Conservation (phyloP, 2,329 filamentous ascomycete genomes). For the Truncatella angustata region DNA sequence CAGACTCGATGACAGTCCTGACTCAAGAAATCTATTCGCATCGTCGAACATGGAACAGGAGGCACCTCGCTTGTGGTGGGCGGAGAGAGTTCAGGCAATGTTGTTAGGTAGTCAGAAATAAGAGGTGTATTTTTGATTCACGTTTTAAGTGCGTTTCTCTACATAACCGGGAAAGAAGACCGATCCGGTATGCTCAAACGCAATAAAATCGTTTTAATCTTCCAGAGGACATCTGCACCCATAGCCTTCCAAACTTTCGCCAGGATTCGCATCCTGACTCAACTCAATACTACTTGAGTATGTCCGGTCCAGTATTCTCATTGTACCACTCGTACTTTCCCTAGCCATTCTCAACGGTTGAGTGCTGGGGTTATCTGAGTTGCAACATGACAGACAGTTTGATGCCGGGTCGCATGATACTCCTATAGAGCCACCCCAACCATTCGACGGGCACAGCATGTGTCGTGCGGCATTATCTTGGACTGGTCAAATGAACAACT, state of each 20-base stretch:
- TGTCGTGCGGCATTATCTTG: background rate
- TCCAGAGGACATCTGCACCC: background rate
- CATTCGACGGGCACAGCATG: slow-evolving; percentile 22
- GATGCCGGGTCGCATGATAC: slow-evolving; percentile 27
- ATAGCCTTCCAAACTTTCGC: background rate
- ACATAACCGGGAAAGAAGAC: background rate
- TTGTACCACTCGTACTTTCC: background rate
- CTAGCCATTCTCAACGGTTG: background rate
- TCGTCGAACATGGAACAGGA: too few relatives aligned
- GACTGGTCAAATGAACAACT: too few relatives aligned
- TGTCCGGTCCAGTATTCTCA: slow-evolving; percentile 1
- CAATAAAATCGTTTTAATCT: background rate
- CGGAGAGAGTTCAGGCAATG: too few relatives aligned
- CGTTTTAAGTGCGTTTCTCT: background rate
- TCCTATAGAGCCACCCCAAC: slow-evolving; percentile 22
- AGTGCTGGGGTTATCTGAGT: slow-evolving; percentile 8
- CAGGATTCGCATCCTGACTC: background rate
- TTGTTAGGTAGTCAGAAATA: too few relatives aligned
- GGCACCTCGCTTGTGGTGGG: too few relatives aligned
- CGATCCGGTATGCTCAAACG: background rate
- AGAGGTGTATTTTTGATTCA: too few relatives aligned
- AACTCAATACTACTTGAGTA: background rate
- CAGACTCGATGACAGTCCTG: background rate
- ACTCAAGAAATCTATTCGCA: too few relatives aligned
- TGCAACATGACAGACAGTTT: slow-evolving; percentile 22